phyloP scores from a whole-genome alignment of 202 grass and related monocot genomes.

The Digitaria exilis region DNA sequence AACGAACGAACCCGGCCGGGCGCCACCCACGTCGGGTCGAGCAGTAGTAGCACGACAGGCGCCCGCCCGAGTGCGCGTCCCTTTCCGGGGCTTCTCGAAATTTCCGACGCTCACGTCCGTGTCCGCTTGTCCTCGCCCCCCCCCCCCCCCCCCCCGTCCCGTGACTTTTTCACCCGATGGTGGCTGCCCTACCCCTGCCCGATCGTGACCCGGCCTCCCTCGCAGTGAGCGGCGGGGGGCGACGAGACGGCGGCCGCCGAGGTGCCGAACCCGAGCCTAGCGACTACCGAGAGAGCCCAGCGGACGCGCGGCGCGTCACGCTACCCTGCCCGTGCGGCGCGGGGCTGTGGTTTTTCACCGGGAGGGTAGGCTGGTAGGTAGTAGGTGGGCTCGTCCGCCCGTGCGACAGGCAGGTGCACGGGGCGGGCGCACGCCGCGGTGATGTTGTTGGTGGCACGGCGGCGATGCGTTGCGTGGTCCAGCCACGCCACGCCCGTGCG shows the following conservation, averaged over 20 bases:
- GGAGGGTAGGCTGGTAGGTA: neutral
- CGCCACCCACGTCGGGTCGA: neutral
- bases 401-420: neutral
- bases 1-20: conserved; percentile 1
- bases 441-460: no score
- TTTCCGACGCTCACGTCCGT: conserved; percentile 20
- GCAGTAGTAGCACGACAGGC: neutral
- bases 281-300: neutral
- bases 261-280: no score
- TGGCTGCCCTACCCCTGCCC: neutral
- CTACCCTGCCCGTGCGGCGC: neutral
- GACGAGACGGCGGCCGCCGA: no score
- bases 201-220: neutral
- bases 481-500: neutral
- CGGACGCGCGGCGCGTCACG: neutral
- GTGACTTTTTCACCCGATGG: no score
- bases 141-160: no score
- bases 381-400: neutral
- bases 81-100: conserved; percentile 36
- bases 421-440: neutral
- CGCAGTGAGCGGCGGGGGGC: no score
- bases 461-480: neutral
- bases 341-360: neutral
- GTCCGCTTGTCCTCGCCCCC: neutral
- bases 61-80: conserved; percentile 3